These are phyloP conservation scores for Craterostigma plantagineum DNA, from an alignment of 257 asterid genomes.

Conservation along the genomic window DNA sequence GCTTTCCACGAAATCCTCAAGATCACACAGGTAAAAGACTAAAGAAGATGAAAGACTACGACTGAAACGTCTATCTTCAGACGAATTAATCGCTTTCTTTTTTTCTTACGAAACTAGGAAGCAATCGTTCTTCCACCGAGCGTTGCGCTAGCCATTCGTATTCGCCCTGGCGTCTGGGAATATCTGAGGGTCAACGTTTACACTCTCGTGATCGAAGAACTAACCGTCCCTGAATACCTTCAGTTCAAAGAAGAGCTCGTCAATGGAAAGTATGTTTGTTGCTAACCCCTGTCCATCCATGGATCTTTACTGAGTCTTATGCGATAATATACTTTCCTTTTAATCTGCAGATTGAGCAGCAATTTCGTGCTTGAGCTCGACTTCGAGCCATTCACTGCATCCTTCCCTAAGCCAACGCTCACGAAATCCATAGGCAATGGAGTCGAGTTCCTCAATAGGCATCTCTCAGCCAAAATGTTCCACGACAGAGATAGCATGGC, in stretches of 20 bases:
- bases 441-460: conserved; percentile 90
- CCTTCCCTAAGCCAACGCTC: conserved; percentile 82
- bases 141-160: conserved; percentile 92
- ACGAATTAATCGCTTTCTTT: no score
- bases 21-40: conserved; percentile 39
- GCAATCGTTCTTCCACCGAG: conserved; percentile 83
- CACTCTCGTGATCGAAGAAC: conserved; percentile 55
- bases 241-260: conserved; percentile 89
- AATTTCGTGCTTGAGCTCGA: conserved; percentile 92
- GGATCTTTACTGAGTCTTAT: neutral
- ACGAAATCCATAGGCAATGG: conserved; percentile 95
- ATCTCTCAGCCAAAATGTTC: conserved; percentile 93
- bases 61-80: no score
- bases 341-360: conserved; percentile 40
- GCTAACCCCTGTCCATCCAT: no score
- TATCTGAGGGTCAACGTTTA: conserved; percentile 59
- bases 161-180: conserved; percentile 94
- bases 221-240: conserved; percentile 63
- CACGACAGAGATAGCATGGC: conserved; percentile 90
- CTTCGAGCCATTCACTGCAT: conserved; percentile 79
- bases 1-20: conserved; percentile 67
- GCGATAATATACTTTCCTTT: neutral
- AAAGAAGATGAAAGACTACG: no score
- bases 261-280: no score
- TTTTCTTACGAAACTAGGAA: conserved; percentile 34